These are phyloP conservation scores for Acer yangbiense DNA, from an alignment of 345 rosid species.

Conservation along the genomic window DNA sequence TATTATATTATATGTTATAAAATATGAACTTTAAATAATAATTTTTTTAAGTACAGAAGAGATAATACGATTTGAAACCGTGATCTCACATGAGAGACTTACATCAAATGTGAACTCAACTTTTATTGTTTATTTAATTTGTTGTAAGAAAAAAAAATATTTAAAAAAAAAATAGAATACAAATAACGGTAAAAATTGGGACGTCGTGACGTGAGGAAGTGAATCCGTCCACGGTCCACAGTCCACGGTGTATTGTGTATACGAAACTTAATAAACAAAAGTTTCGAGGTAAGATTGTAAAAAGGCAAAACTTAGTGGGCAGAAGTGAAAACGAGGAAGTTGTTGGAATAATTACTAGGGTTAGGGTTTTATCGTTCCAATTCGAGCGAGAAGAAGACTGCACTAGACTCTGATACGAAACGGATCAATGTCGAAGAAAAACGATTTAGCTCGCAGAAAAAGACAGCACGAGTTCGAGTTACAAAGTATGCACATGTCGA, in stretches of 20 bases:
- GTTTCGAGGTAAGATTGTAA: neutral
- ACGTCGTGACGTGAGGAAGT: neutral
- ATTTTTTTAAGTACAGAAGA: too few relatives aligned
- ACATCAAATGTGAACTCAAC: too few relatives aligned
- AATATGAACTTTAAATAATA: too few relatives aligned
- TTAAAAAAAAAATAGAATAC: too few relatives aligned
- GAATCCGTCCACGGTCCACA: neutral
- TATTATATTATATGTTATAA: too few relatives aligned
- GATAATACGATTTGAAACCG: too few relatives aligned
- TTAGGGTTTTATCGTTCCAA: slow-evolving; percentile 12
- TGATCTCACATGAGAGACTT: too few relatives aligned
- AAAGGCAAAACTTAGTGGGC: neutral
- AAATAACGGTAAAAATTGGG: neutral
- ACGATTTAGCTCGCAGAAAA: slow-evolving; percentile 75
- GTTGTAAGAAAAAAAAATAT: too few relatives aligned
- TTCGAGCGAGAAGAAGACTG: too few relatives aligned
- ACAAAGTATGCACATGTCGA: slow-evolving; percentile 42
- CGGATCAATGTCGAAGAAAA: slow-evolving; percentile 89
- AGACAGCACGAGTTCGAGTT: slow-evolving; percentile 86
- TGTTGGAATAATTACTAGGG: slow-evolving; percentile 2
- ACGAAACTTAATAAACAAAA: neutral
- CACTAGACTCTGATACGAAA: neutral
- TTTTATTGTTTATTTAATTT: too few relatives aligned
- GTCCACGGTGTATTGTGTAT: neutral
- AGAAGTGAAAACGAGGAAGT: neutral